A percentile compares a stretch with the other conserved stretches of the same genome.
Conservation (phyloP, 371 early-diverging fungal species). For the Gilbertella persicaria region DNA sequence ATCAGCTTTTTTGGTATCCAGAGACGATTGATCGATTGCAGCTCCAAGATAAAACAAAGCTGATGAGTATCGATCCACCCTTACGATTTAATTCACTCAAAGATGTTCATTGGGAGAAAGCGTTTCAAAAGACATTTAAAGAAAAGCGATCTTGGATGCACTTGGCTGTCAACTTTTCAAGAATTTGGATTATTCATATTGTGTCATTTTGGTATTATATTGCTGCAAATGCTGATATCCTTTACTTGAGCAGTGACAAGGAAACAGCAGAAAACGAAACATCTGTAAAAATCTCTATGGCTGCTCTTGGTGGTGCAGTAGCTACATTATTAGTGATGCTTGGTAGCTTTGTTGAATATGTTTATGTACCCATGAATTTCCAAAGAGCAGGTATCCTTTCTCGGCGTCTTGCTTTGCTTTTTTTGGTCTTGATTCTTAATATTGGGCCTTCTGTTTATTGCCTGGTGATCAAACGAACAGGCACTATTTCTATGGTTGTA, state of each 20-base stretch:
- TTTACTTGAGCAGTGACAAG: conserved; percentile 57
- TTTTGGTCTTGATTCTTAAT: conserved; percentile 64
- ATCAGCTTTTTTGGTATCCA: conserved; percentile 86
- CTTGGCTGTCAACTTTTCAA: conserved; percentile 82
- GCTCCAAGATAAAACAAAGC: conserved; percentile 49
- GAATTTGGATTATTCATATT: conserved; percentile 88
- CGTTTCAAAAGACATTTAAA: conserved; percentile 84
- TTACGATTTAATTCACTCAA: conserved; percentile 68
- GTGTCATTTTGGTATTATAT: conserved; percentile 84
- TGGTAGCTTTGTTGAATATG: conserved; percentile 70
- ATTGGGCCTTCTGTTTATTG: conserved; percentile 72
- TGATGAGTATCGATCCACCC: conserved; percentile 61
- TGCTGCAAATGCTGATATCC: conserved; percentile 69
- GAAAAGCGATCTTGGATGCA: conserved; percentile 88
- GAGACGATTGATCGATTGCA: conserved; percentile 58
- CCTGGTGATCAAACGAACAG: conserved; percentile 49
- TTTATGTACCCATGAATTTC: conserved; percentile 70
- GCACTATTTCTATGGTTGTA: conserved; percentile 55
- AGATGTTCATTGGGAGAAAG: conserved; percentile 73
- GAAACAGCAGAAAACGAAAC: conserved; percentile 43
- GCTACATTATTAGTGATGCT: conserved; percentile 69
- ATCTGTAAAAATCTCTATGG: conserved; percentile 65
- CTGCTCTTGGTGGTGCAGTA: conserved; percentile 75
- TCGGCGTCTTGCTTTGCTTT: conserved; percentile 61
- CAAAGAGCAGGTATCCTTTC: conserved; percentile 58